Conservation (phyloP, 768 basidiomycete genomes). For the Favolaschia claudopus region DNA sequence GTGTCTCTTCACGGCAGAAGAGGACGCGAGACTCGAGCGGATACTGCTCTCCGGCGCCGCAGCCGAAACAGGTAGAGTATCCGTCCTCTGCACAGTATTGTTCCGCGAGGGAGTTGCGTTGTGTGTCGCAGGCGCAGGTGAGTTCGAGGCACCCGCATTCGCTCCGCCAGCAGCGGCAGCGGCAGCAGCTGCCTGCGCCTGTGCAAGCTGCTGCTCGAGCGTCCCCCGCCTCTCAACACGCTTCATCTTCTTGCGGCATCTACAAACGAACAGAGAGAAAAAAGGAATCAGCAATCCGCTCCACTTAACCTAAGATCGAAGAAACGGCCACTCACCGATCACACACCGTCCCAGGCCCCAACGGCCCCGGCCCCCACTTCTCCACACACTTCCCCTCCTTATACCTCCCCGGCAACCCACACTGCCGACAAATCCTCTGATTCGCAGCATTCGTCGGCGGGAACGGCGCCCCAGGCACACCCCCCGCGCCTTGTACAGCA, state of each 20-base stretch:
- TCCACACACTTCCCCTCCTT: slow-evolving; percentile 89
- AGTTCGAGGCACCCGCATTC: too few relatives aligned
- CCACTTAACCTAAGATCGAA: not conserved
- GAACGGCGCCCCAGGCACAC: slow-evolving; percentile 34
- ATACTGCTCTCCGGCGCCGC: slow-evolving; percentile 1
- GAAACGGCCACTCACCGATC: slow-evolving; percentile 59
- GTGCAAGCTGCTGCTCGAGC: slow-evolving; percentile 50
- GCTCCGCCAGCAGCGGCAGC: too few relatives aligned
- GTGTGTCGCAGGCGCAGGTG: too few relatives aligned
- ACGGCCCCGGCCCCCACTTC: slow-evolving; percentile 87
- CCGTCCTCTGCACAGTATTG: slow-evolving; percentile 30
- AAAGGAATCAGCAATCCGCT: not conserved
- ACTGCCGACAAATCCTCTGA: slow-evolving; percentile 80
- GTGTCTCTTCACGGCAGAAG: not conserved
- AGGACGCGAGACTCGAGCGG: slow-evolving; percentile 29
- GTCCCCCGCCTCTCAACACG: slow-evolving; percentile 79
- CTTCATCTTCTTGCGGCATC: slow-evolving; percentile 89
- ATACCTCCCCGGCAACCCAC: slow-evolving; percentile 76
- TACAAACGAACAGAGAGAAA: slow-evolving; percentile 31
- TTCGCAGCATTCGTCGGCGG: slow-evolving; percentile 65
- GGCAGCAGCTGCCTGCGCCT: slow-evolving; percentile 9
- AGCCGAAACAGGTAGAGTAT: slow-evolving; percentile 39
- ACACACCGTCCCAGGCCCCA: slow-evolving; percentile 85
- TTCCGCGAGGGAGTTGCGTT: too few relatives aligned
- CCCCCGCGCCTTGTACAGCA: too few relatives aligned